Conservation (phyloP, 352 stramenopile genomes). For the Globisporangium parvum region DNA sequence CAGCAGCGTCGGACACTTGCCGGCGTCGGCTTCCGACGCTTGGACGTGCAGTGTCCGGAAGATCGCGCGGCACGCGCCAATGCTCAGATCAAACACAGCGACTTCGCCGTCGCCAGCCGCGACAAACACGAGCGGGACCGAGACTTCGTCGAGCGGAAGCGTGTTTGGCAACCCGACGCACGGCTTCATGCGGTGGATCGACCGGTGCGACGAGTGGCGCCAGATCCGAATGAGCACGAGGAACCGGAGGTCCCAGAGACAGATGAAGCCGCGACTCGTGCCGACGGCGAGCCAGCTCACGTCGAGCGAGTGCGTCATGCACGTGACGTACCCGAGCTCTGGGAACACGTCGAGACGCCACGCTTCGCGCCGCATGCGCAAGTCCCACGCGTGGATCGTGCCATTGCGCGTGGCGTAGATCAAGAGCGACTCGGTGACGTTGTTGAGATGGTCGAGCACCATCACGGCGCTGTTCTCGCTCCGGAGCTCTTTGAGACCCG, state of each 20-base stretch:
- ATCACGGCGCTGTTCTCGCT: conserved; percentile 91
- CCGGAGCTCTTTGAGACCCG: conserved; percentile 65
- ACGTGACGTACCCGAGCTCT: conserved; percentile 95
- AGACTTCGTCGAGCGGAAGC: conserved; percentile 58
- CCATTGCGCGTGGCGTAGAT: conserved; percentile 92
- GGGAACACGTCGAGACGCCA: conserved; percentile 91
- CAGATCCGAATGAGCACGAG: conserved; percentile 93
- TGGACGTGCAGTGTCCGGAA: conserved; percentile 88
- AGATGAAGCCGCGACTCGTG: conserved; percentile 93
- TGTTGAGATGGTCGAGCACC: conserved; percentile 95
- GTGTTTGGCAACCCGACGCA: conserved; percentile 79
- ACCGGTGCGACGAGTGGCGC: conserved; percentile 90
- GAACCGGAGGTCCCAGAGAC: conserved; percentile 96
- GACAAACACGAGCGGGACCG: conserved; percentile 91
- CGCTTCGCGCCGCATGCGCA: conserved; percentile 87
- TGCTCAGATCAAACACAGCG: conserved; percentile 83
- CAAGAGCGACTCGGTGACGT: conserved; percentile 90
- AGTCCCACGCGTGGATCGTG: conserved; percentile 89
- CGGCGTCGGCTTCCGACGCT: conserved; percentile 69
- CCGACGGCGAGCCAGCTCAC: conserved; percentile 93
- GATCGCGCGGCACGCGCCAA: conserved; percentile 87
- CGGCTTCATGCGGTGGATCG: conserved; percentile 88
- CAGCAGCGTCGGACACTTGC: conserved; percentile 63
- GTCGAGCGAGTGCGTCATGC: conserved; percentile 93
- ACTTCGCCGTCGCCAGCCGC: conserved; percentile 92